Conservation (phyloP, 2,329 filamentous ascomycete genomes). For the Ophiostoma ips region DNA sequence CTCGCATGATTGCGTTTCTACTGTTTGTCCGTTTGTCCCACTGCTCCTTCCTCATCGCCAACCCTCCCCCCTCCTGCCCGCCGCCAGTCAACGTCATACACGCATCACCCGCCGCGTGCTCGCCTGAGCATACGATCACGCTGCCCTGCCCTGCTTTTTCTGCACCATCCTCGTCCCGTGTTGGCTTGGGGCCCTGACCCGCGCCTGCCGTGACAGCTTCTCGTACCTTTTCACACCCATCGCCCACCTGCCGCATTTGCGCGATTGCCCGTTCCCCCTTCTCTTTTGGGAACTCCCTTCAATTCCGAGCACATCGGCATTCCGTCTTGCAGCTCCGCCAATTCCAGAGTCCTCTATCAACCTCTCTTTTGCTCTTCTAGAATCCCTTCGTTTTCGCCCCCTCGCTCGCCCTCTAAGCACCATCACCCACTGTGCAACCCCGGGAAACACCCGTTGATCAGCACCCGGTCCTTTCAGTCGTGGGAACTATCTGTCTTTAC, state of each 20-base stretch:
- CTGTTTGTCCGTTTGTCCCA: too few species aligned
- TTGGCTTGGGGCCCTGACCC: constrained; percentile 7
- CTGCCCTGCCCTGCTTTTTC: neutral
- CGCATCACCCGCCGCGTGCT: too few species aligned
- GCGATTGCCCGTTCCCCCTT: neutral
- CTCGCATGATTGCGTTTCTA: neutral
- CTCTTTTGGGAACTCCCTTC: neutral
- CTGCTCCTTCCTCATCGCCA: neutral
- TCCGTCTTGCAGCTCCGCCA: too few species aligned
- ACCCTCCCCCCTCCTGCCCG: neutral
- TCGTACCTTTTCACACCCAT: neutral
- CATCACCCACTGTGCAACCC: too few species aligned
- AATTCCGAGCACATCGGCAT: neutral
- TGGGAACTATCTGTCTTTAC: too few species aligned
- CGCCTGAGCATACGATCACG: constrained; percentile 5
- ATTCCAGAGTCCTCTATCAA: neutral
- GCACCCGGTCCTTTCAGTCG: too few species aligned
- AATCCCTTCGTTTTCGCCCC: neutral
- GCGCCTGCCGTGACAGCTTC: neutral
- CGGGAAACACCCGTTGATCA: too few species aligned
- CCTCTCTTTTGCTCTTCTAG: neutral
- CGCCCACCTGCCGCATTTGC: neutral
- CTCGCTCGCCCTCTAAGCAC: too few species aligned
- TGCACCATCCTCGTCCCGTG: constrained; percentile 2
- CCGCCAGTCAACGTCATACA: neutral